These are phyloP conservation scores for Aureobasidium pullulans DNA, from an alignment of 2,329 filamentous ascomycete genomes.

Conservation along the genomic window DNA sequence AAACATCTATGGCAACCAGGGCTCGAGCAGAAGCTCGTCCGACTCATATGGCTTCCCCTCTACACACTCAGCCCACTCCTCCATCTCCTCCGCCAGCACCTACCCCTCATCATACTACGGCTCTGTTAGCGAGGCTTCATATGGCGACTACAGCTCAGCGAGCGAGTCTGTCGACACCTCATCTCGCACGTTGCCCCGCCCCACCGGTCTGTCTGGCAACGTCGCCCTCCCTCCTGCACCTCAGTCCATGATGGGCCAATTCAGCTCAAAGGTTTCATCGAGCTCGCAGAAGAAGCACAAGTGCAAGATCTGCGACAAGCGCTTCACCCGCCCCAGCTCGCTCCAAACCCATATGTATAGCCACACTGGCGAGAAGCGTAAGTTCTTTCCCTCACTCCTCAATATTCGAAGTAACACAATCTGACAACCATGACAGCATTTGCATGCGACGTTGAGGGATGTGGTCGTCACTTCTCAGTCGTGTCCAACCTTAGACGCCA, in stretches of 20 bases:
- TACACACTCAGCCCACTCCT: constrained; percentile 77
- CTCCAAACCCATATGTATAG: constrained; percentile 98
- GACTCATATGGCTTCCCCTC: constrained; percentile 91
- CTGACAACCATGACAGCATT: constrained; percentile 57
- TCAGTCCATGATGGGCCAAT: constrained; percentile 97
- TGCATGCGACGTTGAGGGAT: constrained; percentile 87
- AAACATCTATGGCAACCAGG: constrained; percentile 70
- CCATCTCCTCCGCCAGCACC: constrained; percentile 74
- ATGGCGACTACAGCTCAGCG: constrained; percentile 89
- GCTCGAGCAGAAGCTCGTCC: constrained; percentile 60
- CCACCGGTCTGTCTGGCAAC: constrained; percentile 55
- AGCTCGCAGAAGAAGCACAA: constrained; percentile 99
- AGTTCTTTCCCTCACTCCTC: constrained; percentile 35
- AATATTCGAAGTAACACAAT: constrained; percentile 1
- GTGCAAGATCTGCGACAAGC: constrained; percentile 97
- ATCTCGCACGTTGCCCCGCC: constrained; percentile 76
- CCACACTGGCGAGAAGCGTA: constrained; percentile 96
- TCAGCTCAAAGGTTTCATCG: constrained; percentile 91
- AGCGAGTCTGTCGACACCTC: constrained; percentile 77
- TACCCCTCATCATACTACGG: constrained; percentile 80
- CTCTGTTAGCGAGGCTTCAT: constrained; percentile 69
- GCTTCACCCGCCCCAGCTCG: constrained; percentile 89
- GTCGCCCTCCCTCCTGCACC: constrained; percentile 67
- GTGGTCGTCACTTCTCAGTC: constrained; percentile 92
- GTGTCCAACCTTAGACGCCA: constrained; percentile 92